These are phyloP conservation scores for Ustilago trichophora DNA, from an alignment of 1,284 basidiomycete genomes.

Conservation along the genomic window DNA sequence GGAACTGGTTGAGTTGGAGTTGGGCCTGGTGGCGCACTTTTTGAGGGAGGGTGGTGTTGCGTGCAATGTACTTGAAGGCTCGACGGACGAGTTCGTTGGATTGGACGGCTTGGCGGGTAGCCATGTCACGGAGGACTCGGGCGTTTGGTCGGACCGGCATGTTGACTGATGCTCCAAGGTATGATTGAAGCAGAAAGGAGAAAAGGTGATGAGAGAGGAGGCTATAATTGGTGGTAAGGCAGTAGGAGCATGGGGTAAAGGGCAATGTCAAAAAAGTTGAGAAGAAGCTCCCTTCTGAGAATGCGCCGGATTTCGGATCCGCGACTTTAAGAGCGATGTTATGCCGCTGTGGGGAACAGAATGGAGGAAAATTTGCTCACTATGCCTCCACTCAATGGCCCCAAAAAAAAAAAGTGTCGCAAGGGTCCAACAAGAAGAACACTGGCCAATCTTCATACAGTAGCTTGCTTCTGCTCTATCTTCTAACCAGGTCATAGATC, in stretches of 20 bases:
- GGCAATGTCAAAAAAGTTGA: background rate
- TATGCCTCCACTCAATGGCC: conserved; percentile 2
- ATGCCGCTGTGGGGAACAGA: background rate
- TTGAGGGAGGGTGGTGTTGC: conserved; percentile 62
- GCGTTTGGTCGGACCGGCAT: conserved; percentile 59
- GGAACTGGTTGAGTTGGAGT: conserved; percentile 87
- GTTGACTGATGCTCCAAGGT: no score
- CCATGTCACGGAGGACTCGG: conserved; percentile 61
- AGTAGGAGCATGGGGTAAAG: no score
- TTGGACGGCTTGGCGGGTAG: conserved; percentile 61
- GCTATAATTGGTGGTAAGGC: no score
- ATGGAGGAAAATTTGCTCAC: background rate
- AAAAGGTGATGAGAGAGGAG: no score
- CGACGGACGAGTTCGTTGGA: conserved; percentile 64
- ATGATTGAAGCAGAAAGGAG: no score
- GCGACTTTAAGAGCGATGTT: conserved; percentile 1
- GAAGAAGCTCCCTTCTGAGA: conserved; percentile 3
- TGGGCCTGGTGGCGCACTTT: conserved; percentile 95
- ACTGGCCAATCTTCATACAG: no score
- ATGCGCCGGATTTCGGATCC: conserved; percentile 7
- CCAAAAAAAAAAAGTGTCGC: background rate
- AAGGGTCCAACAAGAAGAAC: no score
- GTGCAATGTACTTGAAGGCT: conserved; percentile 65
- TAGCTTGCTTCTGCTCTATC: no score
- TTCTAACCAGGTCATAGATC: no score